Evolutionary conservation across 805 yeast species (phyloP).

Genomic region (Candida nitratophila): DNA sequence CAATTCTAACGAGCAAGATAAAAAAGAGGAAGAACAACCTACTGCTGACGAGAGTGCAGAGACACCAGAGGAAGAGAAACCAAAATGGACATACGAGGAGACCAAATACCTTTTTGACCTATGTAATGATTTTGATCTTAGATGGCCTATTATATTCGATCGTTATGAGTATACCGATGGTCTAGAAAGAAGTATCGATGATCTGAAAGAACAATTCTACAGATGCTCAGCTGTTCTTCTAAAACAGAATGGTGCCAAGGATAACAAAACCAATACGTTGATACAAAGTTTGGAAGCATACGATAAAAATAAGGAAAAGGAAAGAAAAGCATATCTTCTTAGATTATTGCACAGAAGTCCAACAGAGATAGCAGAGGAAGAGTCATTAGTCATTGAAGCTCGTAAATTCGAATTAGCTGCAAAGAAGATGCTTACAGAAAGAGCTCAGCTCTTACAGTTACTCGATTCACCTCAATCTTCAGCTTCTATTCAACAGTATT

Average conservation of each 20-base stretch:
- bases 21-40: slow-evolving; percentile 3
- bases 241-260: slow-evolving; percentile 33
- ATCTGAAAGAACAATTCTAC: slow-evolving; percentile 77
- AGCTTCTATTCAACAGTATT: slow-evolving; percentile 66
- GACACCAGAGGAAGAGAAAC: slow-evolving; percentile 13
- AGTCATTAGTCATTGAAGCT: slow-evolving; percentile 87
- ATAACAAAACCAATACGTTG: slow-evolving; percentile 34
- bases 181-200: slow-evolving; percentile 57
- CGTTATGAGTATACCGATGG: slow-evolving; percentile 42
- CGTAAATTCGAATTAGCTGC: slow-evolving; percentile 89
- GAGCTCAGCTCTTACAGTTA: slow-evolving; percentile 69
- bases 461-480: slow-evolving; percentile 84
- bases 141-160: slow-evolving; percentile 66
- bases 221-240: slow-evolving; percentile 53
- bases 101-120: slow-evolving; percentile 72
- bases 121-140: slow-evolving; percentile 49
- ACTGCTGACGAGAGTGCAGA: slow-evolving; percentile 1
- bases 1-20: no score
- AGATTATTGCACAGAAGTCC: slow-evolving; percentile 78
- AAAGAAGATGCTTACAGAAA: slow-evolving; percentile 76
- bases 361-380: slow-evolving; percentile 97
- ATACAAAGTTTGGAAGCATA: slow-evolving; percentile 57
- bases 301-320: slow-evolving; percentile 64
- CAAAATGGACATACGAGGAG: slow-evolving; percentile 67
- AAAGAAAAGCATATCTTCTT: slow-evolving; percentile 74